Conservation (phyloP, 2,329 filamentous ascomycete genomes). For the Claviceps purpurea region DNA sequence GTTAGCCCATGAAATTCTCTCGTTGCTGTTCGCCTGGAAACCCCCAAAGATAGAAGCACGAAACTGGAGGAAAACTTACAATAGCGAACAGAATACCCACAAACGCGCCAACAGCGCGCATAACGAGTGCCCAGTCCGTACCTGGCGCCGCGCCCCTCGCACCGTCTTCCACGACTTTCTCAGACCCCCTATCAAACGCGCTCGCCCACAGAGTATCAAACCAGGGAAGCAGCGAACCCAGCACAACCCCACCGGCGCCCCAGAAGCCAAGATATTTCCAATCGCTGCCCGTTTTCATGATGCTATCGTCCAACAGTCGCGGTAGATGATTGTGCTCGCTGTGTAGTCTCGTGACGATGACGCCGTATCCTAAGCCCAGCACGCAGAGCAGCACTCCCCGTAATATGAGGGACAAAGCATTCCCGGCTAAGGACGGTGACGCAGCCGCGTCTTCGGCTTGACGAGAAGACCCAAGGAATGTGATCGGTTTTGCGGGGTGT, state of each 20-base stretch:
- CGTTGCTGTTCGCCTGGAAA: no score
- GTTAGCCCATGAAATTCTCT: no score
- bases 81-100: conserved; percentile 55
- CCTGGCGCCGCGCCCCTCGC: conserved; percentile 26
- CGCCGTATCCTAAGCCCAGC: conserved; percentile 72
- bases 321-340: conserved; percentile 48
- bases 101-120: conserved; percentile 47
- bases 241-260: conserved; percentile 63
- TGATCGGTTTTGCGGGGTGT: conserved; percentile 19
- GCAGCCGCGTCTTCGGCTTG: conserved; percentile 12
- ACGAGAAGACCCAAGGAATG: conserved; percentile 18
- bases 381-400: conserved; percentile 57
- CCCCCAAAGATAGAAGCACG: neutral
- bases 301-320: conserved; percentile 36
- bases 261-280: conserved; percentile 67
- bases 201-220: conserved; percentile 65
- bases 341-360: conserved; percentile 68
- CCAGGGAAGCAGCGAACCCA: conserved; percentile 74
- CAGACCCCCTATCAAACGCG: conserved; percentile 25
- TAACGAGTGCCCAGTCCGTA: conserved; percentile 59
- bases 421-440: conserved; percentile 11
- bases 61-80: conserved; percentile 38
- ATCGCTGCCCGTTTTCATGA: conserved; percentile 29
- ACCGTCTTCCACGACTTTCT: conserved; percentile 14
- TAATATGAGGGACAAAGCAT: conserved; percentile 35